Conservation (phyloP, 805 yeast species). For the Kurtzmaniella cleridarum region DNA sequence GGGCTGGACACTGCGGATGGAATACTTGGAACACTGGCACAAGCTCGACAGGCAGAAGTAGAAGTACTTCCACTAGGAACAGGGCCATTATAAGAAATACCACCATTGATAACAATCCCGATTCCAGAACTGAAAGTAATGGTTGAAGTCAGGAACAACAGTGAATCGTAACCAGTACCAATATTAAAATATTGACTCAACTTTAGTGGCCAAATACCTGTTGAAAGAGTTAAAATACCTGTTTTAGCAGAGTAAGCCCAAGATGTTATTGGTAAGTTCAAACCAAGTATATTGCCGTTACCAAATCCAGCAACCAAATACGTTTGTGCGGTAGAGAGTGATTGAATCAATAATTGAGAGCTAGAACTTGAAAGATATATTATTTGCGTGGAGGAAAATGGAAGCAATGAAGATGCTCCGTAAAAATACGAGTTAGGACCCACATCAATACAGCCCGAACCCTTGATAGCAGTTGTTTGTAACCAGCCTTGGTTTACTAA, state of each 20-base stretch:
- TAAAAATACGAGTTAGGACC: conserved; percentile 9
- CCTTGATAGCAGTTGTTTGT: conserved; percentile 18
- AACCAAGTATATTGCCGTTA: conserved; percentile 4
- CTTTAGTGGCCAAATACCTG: conserved; percentile 1
- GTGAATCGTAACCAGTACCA: conserved; percentile 3
- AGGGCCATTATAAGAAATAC: conserved; percentile 2
- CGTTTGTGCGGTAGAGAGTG: conserved; percentile 11
- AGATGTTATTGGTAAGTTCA: conserved; percentile 1
- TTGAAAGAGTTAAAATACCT: conserved; percentile 6
- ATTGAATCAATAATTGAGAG: conserved; percentile 10
- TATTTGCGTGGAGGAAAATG: conserved; percentile 9
- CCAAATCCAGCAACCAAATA: conserved; percentile 22
- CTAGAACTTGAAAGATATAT: conserved; percentile 7
- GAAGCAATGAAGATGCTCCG: conserved; percentile 8
- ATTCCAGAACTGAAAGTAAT: not conserved
- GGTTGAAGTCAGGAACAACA: not conserved
- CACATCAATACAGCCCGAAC: conserved; percentile 23
- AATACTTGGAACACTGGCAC: conserved; percentile 1
- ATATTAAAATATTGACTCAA: conserved; percentile 1
- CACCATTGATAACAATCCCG: conserved; percentile 1
- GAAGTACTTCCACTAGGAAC: conserved; percentile 2
- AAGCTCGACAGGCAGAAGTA: conserved; percentile 3
- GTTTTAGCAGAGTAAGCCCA: conserved; percentile 3
- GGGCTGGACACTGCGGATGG: conserved; percentile 2
- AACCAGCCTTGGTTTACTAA: conserved; percentile 15